Conservation (phyloP, 83 land plant genomes). For the Picea abies region DNA sequence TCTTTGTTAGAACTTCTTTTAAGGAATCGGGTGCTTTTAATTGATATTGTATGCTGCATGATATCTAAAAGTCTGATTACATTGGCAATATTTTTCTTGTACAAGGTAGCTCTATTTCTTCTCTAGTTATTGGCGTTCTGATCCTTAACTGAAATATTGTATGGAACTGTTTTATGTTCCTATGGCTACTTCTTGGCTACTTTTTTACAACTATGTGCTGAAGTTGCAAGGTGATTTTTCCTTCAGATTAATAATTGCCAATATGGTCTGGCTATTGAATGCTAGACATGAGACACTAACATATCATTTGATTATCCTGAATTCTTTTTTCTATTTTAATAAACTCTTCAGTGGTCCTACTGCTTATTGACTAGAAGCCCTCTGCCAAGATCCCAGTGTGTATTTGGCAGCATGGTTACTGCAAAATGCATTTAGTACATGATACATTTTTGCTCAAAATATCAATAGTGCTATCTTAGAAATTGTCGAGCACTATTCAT, state of each 20-base stretch:
- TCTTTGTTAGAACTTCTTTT: not conserved
- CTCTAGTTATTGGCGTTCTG: not conserved
- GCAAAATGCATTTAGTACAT: too few species aligned
- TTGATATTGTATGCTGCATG: not conserved
- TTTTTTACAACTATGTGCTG: not conserved
- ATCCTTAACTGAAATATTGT: not conserved
- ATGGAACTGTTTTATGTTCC: not conserved
- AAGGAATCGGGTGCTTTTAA: conserved; percentile 3
- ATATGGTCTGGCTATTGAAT: not conserved
- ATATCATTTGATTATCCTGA: too few species aligned
- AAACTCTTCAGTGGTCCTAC: too few species aligned
- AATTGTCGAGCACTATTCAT: too few species aligned
- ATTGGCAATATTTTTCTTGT: not conserved
- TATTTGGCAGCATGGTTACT: too few species aligned
- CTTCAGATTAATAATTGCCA: not conserved
- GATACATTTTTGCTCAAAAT: too few species aligned
- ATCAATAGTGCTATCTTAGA: too few species aligned
- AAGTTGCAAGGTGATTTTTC: not conserved
- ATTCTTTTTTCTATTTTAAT: too few species aligned
- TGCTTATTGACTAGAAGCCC: too few species aligned
- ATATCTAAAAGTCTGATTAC: not conserved
- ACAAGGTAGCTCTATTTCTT: not conserved
- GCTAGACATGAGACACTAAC: not conserved
- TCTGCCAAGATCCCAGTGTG: too few species aligned
- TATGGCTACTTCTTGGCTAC: not conserved